Percentiles rank a stretch among this genome's conserved stretches.
phyloP scores from a whole-genome alignment of 1,284 basidiomycete genomes.

The Trichosporon ovoides region DNA sequence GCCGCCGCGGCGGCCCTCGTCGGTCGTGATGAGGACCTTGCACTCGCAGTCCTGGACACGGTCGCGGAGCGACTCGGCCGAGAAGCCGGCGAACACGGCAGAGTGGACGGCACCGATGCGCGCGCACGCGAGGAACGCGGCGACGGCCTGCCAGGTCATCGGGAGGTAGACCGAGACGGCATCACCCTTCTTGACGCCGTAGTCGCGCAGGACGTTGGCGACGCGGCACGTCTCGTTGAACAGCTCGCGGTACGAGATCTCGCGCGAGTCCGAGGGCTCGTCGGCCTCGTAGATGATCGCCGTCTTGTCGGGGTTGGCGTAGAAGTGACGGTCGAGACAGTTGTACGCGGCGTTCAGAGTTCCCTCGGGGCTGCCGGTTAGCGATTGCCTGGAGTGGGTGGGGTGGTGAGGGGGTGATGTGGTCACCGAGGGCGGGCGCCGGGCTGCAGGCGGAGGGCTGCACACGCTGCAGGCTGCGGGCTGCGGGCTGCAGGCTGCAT shows the following conservation, averaged over 20 bases:
- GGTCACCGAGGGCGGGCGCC: no score
- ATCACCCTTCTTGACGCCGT: slow-evolving; percentile 94
- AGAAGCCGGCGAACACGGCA: slow-evolving; percentile 98
- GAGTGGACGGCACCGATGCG: slow-evolving; percentile 96
- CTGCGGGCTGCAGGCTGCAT: no score
- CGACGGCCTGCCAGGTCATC: slow-evolving; percentile 76
- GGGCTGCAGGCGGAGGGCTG: no score
- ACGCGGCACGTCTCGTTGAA: slow-evolving; percentile 82
- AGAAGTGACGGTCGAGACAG: slow-evolving; percentile 82
- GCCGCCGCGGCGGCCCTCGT: slow-evolving; percentile 91
- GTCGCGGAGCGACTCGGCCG: slow-evolving; percentile 91
- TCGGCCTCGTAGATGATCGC: slow-evolving; percentile 99
- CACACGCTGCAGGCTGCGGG: no score
- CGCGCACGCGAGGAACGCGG: slow-evolving; percentile 94
- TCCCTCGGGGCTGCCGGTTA: slow-evolving; percentile 61
- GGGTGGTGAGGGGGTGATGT: no score
- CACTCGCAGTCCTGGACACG: slow-evolving; percentile 85
- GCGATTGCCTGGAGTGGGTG: not conserved
- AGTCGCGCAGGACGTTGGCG: slow-evolving; percentile 84
- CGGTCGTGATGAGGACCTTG: slow-evolving; percentile 87
- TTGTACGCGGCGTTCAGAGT: slow-evolving; percentile 90
- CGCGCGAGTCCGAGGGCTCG: slow-evolving; percentile 74
- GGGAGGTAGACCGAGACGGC: slow-evolving; percentile 76
- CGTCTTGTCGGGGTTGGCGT: slow-evolving; percentile 82
- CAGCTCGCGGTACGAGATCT: slow-evolving; percentile 77